These are phyloP conservation scores for Omphalotus guepiniiformis DNA, from an alignment of 768 basidiomycete species.

Conservation along the genomic window DNA sequence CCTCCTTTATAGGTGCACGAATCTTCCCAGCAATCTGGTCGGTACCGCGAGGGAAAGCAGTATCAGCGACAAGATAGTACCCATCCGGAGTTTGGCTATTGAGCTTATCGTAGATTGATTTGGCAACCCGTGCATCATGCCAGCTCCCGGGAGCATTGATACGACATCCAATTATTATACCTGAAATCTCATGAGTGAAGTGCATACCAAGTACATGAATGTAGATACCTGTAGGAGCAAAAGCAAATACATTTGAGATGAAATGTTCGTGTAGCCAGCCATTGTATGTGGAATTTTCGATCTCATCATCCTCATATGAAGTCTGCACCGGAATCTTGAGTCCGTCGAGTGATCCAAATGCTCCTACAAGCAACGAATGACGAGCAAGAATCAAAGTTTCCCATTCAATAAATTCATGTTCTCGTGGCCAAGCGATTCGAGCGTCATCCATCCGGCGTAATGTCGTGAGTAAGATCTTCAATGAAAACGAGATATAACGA, in stretches of 20 bases:
- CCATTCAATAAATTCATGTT: constrained; percentile 19
- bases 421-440: constrained; percentile 21
- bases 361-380: constrained; percentile 32
- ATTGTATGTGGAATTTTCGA: constrained; percentile 46
- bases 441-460: constrained; percentile 27
- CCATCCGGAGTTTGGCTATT: constrained; percentile 30
- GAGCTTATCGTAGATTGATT: constrained; percentile 33
- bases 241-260: constrained; percentile 34
- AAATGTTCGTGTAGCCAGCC: constrained; percentile 39
- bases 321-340: constrained; percentile 32
- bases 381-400: constrained; percentile 21
- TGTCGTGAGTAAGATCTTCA: constrained; percentile 24
- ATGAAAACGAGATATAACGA: constrained; percentile 32
- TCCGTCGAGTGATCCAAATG: constrained; percentile 40
- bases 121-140: constrained; percentile 42
- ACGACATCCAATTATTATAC: constrained; percentile 28
- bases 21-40: constrained; percentile 25
- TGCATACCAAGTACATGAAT: background rate
- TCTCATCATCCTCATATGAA: constrained; percentile 31
- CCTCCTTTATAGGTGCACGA: constrained; percentile 24
- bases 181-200: constrained; percentile 18
- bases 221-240: constrained; percentile 26
- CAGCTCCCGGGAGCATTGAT: constrained; percentile 44
- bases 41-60: constrained; percentile 39
- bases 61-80: constrained; percentile 41